Evolutionary conservation across 768 basidiomycete species (phyloP), one percentile per base, ranked within the genome.

Genomic region (Flagelloscypha sp.): DNA sequence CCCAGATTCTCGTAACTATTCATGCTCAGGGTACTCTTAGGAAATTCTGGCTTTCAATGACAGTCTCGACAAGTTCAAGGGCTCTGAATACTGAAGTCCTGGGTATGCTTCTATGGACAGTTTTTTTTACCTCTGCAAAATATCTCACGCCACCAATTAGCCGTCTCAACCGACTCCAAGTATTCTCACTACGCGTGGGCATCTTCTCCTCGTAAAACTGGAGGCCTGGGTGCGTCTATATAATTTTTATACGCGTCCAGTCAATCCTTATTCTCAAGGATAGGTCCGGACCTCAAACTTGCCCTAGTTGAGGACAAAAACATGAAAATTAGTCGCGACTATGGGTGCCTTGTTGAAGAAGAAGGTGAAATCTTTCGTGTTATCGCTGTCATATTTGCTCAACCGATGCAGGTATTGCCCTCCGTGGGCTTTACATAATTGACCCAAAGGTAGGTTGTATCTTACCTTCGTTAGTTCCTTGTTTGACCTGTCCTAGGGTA

Each of bases 1-100:
- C n/a, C n/a, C n/a, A n/a, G n/a, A n/a, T n/a, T n/a, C n/a, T n/a
- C n/a, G n/a, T n/a, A n/a, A n/a, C n/a, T n/a, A n/a, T n/a, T n/a
- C n/a, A n/a, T n/a, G n/a, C n/a, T n/a, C n/a, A n/a, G n/a, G n/a
- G 19, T 21, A 23, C 16, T 12, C 6, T 18, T 70, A 68, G 38
- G 92, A 94, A 61, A 93, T 95, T 53, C 74, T 93, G 30, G 92
- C 90, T 1, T 95, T 92, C 72, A 90, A 94, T 57, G 85, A 88
- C 42, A 81, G 87, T 7, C 73, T 94, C 21, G 54, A 75, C 34
- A 66, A 72, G 42, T 90, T 94, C 68, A 67, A 76, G 36, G n/a
- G 70, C 69, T 35, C 63, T 92, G 43, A 74, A 79, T 55, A 79
- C 86, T 18, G 66, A 66, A 24, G 80, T 94, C 28, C 73, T 94